phyloP scores from a whole-genome alignment of 2,329 filamentous ascomycete species.

The Dryadomyces quercivorus region DNA sequence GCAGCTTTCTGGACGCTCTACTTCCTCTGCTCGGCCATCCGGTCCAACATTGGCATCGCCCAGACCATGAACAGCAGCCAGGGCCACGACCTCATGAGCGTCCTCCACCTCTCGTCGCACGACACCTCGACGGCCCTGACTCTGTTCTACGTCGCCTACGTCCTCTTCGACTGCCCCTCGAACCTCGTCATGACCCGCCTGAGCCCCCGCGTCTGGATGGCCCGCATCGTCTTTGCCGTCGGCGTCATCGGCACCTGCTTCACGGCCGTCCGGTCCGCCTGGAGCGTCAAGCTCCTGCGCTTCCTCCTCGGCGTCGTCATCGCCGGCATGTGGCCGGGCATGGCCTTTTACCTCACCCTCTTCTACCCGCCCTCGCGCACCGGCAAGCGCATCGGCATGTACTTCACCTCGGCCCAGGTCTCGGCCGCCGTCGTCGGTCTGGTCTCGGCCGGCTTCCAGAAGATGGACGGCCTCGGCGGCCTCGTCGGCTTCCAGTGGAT shows the following conservation, averaged over 20 bases:
- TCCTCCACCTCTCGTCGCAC: slow-evolving; percentile 56
- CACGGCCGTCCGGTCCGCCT: slow-evolving; percentile 66
- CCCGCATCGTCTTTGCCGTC: slow-evolving; percentile 77
- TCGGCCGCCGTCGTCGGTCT: slow-evolving; percentile 82
- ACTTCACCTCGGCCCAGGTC: slow-evolving; percentile 76
- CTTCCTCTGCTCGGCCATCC: slow-evolving; percentile 84
- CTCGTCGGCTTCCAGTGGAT: slow-evolving; percentile 83
- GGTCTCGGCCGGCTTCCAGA: slow-evolving; percentile 81
- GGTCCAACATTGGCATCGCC: slow-evolving; percentile 84
- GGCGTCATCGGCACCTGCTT: slow-evolving; percentile 76
- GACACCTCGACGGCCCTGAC: slow-evolving; percentile 77
- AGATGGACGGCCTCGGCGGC: slow-evolving; percentile 70
- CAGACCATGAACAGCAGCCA: slow-evolving; percentile 75
- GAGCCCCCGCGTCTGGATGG: slow-evolving; percentile 84
- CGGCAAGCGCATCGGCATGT: slow-evolving; percentile 78
- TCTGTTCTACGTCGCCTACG: slow-evolving; percentile 86
- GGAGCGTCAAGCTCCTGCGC: slow-evolving; percentile 80
- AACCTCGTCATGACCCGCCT: slow-evolving; percentile 81
- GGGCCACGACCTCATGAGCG: slow-evolving; percentile 62
- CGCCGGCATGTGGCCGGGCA: slow-evolving; percentile 90
- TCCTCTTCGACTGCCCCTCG: slow-evolving; percentile 78
- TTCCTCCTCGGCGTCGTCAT: slow-evolving; percentile 79
- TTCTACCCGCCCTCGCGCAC: slow-evolving; percentile 84
- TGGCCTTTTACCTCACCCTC: slow-evolving; percentile 83
- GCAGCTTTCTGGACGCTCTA: slow-evolving; percentile 79